Evolutionary conservation across 768 basidiomycete genomes (phyloP), one percentile per base, ranked within the genome.

Genomic region (Termitomyces sp.): DNA sequence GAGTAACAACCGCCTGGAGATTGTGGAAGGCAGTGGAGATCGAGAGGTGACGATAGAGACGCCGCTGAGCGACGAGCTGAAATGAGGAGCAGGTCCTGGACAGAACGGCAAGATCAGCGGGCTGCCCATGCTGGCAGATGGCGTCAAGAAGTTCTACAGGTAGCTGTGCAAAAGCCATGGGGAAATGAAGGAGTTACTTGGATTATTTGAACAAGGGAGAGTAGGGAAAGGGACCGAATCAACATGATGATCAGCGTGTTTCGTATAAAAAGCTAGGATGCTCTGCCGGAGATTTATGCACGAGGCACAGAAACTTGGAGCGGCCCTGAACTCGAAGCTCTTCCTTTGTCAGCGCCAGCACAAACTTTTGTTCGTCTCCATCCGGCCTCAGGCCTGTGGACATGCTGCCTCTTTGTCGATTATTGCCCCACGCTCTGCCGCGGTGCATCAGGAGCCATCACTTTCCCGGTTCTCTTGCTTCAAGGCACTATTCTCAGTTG

Each of bases 71-170:
- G 62, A 82, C 69, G 54, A 72, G 72, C 60, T 73, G 71, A 65
- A 86, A 64, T 35, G 67, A 60, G 14, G 77, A 66, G 60, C 62
- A 71, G 7, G 81, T 73, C 20, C 66, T 70, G 2, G 86, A 76
- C 61, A 87, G 74, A 11, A 77, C 67, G 49, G 75, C 70, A 63
- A 89, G 82, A 70, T 79, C 76, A 10, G 56, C 26, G 14, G 61
- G 54, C 47, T 52, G 45, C 24, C 67, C 64, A 66, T 61, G 54
- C 62, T 68, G 43, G 65, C 71, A 72, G 67, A 90, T 69, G 68
- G 70, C 66, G 72, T 84, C 80, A 62, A 87, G 64, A 64, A 90
- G 81, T 65, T 92, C 90, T 46, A 70, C 61, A 52, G 89, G 88
- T 50, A 90, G 75, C 35, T 60, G 62, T 46, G 70, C 61, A 60